Percentiles rank a stretch among this genome's conserved stretches.
Evolutionary conservation across 148 eudicot species (phyloP).

Genomic region (Simmondsia chinensis): DNA sequence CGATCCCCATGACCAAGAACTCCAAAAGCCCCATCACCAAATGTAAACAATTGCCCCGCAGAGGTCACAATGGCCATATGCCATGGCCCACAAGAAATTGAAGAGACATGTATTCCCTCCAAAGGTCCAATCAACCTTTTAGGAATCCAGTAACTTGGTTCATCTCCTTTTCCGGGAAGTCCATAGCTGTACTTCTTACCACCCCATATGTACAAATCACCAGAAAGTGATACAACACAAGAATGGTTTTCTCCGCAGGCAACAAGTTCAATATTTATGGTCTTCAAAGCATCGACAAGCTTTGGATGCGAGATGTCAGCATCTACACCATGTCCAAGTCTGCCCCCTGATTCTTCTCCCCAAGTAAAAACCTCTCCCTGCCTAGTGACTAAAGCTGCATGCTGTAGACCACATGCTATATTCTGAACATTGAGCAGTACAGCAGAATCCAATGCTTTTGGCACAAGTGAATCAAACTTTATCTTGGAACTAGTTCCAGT

Average conservation of each 20-base stretch:
- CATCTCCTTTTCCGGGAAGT: conserved; percentile 59
- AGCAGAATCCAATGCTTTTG: conserved; percentile 55
- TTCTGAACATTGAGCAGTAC: conserved; percentile 46
- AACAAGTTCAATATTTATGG: conserved; percentile 36
- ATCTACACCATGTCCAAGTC: conserved; percentile 74
- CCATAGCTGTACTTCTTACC: conserved; percentile 44
- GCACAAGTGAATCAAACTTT: conserved; percentile 33
- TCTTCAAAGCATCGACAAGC: conserved; percentile 40
- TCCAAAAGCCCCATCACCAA: conserved; percentile 79
- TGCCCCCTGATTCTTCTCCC: conserved; percentile 72
- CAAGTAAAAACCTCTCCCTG: conserved; percentile 68
- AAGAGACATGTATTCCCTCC: conserved; percentile 50
- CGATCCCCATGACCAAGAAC: conserved; percentile 74
- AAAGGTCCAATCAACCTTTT: conserved; percentile 42
- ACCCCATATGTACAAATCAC: conserved; percentile 76
- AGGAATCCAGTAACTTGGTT: conserved; percentile 48
- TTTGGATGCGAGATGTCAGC: conserved; percentile 50
- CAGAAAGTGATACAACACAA: conserved; percentile 56
- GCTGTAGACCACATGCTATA: conserved; percentile 55
- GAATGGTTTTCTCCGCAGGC: conserved; percentile 77
- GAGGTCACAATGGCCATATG: conserved; percentile 58
- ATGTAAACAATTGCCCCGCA: conserved; percentile 58
- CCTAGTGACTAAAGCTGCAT: conserved; percentile 57
- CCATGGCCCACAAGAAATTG: conserved; percentile 76
- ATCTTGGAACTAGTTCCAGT: conserved; percentile 19